Conservation (phyloP, 2,329 filamentous ascomycete species). For the Onygena corvina region DNA sequence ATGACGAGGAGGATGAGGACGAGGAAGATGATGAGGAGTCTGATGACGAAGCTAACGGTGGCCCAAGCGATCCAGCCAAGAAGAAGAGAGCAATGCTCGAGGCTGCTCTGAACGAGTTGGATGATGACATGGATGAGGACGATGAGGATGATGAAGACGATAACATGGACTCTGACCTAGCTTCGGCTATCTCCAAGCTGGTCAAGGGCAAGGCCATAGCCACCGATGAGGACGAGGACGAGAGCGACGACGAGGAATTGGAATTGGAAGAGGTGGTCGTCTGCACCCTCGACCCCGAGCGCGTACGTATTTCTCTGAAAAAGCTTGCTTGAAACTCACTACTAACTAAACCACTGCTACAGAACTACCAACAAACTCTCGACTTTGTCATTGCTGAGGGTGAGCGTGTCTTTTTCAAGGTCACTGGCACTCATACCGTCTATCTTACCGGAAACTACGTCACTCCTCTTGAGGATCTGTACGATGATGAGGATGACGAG, state of each 20-base stretch:
- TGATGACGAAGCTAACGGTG: conserved; percentile 69
- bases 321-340: conserved; percentile 1
- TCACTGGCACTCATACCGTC: conserved; percentile 77
- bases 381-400: conserved; percentile 83
- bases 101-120: conserved; percentile 64
- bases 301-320: conserved; percentile 47
- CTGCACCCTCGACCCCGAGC: conserved; percentile 88
- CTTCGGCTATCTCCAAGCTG: conserved; percentile 42
- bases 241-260: conserved; percentile 45
- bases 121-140: conserved; percentile 51
- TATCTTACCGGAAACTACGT: conserved; percentile 96
- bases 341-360: conserved; percentile 12
- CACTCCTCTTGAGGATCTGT: conserved; percentile 48
- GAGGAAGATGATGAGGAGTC: conserved; percentile 44
- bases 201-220: conserved; percentile 55
- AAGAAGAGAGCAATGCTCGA: conserved; percentile 73
- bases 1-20: conserved; percentile 51
- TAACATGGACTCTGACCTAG: conserved; percentile 60
- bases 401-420: conserved; percentile 85
- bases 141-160: conserved; percentile 45
- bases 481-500: conserved; percentile 17
- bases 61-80: conserved; percentile 83
- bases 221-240: conserved; percentile 57
- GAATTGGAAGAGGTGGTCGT: conserved; percentile 83
- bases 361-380: conserved; percentile 92